Evolutionary conservation across 2,329 filamentous ascomycete species (phyloP).

Genomic region (Sclerotinia minor): DNA sequence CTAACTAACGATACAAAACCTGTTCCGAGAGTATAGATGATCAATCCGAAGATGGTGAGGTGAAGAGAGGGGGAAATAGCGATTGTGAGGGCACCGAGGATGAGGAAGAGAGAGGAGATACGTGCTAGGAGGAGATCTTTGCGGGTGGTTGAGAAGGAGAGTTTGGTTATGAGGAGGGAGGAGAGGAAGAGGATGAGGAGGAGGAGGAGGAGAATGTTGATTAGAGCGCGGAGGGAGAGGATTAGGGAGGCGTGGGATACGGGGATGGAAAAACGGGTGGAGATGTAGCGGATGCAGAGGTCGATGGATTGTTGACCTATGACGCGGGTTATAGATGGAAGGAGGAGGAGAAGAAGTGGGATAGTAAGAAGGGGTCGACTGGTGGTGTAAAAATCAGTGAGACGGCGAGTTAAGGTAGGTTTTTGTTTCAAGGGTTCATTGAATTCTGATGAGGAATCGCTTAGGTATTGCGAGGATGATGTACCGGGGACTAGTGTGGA

Average conservation of each 20-base stretch:
- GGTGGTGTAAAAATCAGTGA: slow-evolving; percentile 8
- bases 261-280: slow-evolving; percentile 36
- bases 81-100: slow-evolving; percentile 32
- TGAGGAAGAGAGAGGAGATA: slow-evolving; percentile 31
- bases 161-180: slow-evolving; percentile 27
- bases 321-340: slow-evolving; percentile 33
- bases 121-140: slow-evolving; percentile 38
- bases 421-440: slow-evolving; percentile 3
- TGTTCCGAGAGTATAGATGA: slow-evolving; percentile 36
- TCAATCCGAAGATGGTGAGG: slow-evolving; percentile 33
- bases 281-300: slow-evolving; percentile 38
- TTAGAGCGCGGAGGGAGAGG: slow-evolving; percentile 36
- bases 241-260: slow-evolving; percentile 34
- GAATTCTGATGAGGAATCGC: slow-evolving; percentile 7
- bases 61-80: slow-evolving; percentile 33
- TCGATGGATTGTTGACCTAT: slow-evolving; percentile 29
- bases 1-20: slow-evolving; percentile 33
- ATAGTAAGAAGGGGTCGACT: slow-evolving; percentile 34
- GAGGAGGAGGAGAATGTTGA: slow-evolving; percentile 37
- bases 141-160: slow-evolving; percentile 28
- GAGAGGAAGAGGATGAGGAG: slow-evolving; percentile 35
- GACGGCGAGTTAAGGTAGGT: slow-evolving; percentile 27
- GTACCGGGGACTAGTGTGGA: slow-evolving; percentile 17
- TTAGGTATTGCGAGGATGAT: slow-evolving; percentile 16
- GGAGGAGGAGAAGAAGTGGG: slow-evolving; percentile 39